Percentiles rank a stretch among this genome's conserved stretches.
Conservation (phyloP, 2,329 filamentous ascomycete species). For the Botrytis pseudocinerea region DNA sequence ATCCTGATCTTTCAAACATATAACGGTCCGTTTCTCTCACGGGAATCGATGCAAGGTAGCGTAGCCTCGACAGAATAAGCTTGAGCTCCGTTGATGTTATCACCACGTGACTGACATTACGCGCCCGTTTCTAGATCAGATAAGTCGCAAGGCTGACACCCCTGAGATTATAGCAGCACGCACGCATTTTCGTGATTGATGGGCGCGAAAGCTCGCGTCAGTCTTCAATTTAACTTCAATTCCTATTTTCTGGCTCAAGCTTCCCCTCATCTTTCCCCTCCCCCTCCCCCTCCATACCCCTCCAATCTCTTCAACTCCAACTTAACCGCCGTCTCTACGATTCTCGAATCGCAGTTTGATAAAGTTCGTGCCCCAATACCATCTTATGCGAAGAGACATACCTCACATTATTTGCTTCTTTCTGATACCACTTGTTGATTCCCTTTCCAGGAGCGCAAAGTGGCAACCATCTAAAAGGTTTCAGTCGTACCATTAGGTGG, state of each 20-base stretch:
- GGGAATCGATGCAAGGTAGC: too few relatives aligned
- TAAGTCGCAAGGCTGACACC: neutral
- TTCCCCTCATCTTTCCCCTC: neutral
- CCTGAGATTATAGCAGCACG: neutral
- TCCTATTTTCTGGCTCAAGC: neutral
- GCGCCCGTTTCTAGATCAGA: neutral
- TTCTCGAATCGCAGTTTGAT: neutral
- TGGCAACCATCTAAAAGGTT: neutral
- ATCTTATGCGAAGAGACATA: neutral
- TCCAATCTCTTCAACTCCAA: neutral
- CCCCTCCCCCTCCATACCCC: neutral
- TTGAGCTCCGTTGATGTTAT: too few relatives aligned
- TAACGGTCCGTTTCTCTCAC: too few relatives aligned
- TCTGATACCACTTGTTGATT: neutral
- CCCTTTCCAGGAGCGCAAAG: neutral
- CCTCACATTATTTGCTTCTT: neutral
- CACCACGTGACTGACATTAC: neutral
- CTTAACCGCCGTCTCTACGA: neutral
- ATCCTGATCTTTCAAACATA: too few relatives aligned
- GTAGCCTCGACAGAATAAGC: too few relatives aligned
- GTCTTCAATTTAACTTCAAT: slow-evolving; percentile 8
- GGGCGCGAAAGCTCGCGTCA: slow-evolving; percentile 2
- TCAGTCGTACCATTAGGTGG: neutral
- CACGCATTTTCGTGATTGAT: slow-evolving; percentile 18
- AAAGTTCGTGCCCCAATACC: neutral